Evolutionary conservation across 225 moss, liverwort and hornwort genomes (phyloP), one percentile per base, ranked within the genome.

Genomic region (Takakia lepidozioides): DNA sequence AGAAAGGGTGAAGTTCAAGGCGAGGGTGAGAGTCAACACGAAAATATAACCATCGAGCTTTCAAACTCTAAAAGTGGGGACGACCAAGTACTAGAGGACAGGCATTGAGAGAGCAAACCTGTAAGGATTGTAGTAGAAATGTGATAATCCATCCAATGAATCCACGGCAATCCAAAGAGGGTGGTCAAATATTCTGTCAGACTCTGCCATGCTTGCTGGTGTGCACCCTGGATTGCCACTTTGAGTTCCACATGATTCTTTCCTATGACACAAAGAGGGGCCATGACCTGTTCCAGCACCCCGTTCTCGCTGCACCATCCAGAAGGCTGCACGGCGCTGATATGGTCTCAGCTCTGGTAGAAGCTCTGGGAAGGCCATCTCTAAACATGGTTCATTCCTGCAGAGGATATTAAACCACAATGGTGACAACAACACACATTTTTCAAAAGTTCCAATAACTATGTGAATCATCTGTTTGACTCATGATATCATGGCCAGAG

Each of bases 261-360:
- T n/a, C n/a, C n/a, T n/a, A n/a, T n/a, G n/a, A n/a, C n/a, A n/a
- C n/a, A n/a, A n/a, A n/a, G n/a, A n/a, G n/a, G n/a, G n/a, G n/a
- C n/a, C n/a, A 48, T 58, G 66, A 60, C 29, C 27, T 37, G 54
- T 43, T 28, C 62, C 63, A 24, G 66, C 52, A 35, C 82, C 87
- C 58, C 68, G 74, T 65, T 95, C 95, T 36, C 95, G 90, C 63
- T 87, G 84, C 46, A 95, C 82, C 95, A 95, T 95, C 95, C 95
- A 95, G 69, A 68, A 80, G 64, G 80, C 84, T 28, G 95, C 95
- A 63, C 82, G 82, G 57, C 84, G 84, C 56, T 95, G 95, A 64
- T 95, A 95, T 42, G 90, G 90, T 69, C 90, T 82, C 14, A 95
- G 81, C 52, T 70, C 75, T 49, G 90, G 82, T 59, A 82, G 48